These are phyloP conservation scores for Haplosporangium sp. DNA, from an alignment of 371 early-diverging fungal species.

Conservation along the genomic window DNA sequence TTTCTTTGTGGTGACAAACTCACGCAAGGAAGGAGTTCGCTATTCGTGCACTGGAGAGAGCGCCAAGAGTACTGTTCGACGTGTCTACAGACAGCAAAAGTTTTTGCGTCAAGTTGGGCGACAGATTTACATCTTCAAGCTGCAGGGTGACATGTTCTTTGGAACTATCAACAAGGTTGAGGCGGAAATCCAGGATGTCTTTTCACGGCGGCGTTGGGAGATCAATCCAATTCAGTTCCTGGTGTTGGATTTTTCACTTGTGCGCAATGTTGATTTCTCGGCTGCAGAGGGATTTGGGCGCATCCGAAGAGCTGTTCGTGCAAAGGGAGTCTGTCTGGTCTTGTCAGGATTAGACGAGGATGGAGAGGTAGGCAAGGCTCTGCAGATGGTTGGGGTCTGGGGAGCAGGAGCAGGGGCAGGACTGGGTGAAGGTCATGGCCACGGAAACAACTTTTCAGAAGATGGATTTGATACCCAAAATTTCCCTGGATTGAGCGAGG, in stretches of 20 bases:
- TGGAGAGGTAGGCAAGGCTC: conserved; percentile 77
- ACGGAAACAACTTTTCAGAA: conserved; percentile 53
- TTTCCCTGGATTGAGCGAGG: conserved; percentile 85
- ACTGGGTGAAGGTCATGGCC: conserved; percentile 44
- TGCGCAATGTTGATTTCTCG: conserved; percentile 94
- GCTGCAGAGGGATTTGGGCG: conserved; percentile 95
- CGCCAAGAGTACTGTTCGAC: conserved; percentile 89
- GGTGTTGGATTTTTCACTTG: conserved; percentile 88
- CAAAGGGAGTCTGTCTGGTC: conserved; percentile 84
- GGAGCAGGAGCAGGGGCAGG: conserved; percentile 43
- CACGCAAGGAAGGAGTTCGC: conserved; percentile 82
- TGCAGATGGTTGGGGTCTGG: conserved; percentile 86
- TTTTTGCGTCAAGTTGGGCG: conserved; percentile 86
- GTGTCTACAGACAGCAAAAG: conserved; percentile 88
- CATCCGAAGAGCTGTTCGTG: conserved; percentile 78
- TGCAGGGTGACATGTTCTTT: conserved; percentile 96
- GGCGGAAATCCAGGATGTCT: conserved; percentile 69
- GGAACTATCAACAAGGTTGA: conserved; percentile 93
- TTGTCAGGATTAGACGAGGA: conserved; percentile 77
- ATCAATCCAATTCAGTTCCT: conserved; percentile 82
- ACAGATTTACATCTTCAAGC: conserved; percentile 88
- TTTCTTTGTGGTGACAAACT: conserved; percentile 92
- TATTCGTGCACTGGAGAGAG: conserved; percentile 81
- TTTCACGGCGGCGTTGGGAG: conserved; percentile 72
- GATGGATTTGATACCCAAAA: conserved; percentile 69